Base-by-base conservation (phyloP, 805 yeast genomes). In the Middelhovenomyces tepae region DNA sequence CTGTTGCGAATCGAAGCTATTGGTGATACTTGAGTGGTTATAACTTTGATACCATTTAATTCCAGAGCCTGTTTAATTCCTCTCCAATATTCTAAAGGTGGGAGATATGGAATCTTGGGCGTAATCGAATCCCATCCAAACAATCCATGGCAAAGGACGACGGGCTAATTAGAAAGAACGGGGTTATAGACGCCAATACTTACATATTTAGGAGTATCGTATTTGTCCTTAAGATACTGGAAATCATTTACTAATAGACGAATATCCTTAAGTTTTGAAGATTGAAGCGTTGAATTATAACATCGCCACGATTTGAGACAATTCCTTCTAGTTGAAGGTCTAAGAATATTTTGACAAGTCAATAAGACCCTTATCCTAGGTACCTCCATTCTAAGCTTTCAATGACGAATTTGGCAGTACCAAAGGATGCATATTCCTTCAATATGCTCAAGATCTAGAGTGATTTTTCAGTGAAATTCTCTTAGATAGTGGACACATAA, bases 71-170 rank as follows among this genome's bases (percentile, higher is more conserved):
- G 69, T 41, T 71, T 71, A 16, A 87, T 73, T 1, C 95, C 95
- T 37, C 69, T 66, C 94, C 94, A 87, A 50, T 87, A 86, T 37
- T 78, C 79, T 16, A 83, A 56, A 26, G 64, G 35, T 4, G 60
- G 62, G 4, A 55, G 19, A n/a, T 35, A 26, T 3, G 51, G 54
- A 4, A 35, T 28, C 0, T 77, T 74, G 6, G 75, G 43, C 22
- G 60, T 50, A 23, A 72, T 33, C 35, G 60, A 65, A 46, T 82
- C 93, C 46, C 83, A 85, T 1, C 95, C 95, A 0, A 83, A 73
- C 16, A 85, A 66, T 0, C 95, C 95, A 59, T 85, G 95, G 47
- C 94, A 85, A 17, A 85, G 55, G 0, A 85, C 79, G 1, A 85
- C 71, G 0, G 95, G 94, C 47, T 67, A 47, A 31, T 13, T 9